Percentiles rank a stretch among this genome's conserved stretches.
Conservation (phyloP, 495 filamentous ascomycete genomes). For the Hamigera avellanea region DNA sequence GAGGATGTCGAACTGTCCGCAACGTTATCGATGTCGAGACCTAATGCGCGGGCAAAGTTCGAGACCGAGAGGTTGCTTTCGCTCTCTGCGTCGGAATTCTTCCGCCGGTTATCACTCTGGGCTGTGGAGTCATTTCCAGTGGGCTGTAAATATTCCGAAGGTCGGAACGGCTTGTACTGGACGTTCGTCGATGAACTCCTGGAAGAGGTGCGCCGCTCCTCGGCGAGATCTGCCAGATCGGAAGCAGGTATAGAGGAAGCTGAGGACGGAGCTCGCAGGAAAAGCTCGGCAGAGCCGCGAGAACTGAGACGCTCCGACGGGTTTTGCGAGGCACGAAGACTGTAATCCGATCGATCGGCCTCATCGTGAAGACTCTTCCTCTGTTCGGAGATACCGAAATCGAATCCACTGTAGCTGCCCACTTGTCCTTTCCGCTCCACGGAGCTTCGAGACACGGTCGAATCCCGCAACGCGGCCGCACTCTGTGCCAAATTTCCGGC, state of each 20-base stretch:
- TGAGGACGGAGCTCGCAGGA: slow-evolving; percentile 13
- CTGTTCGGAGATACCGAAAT: slow-evolving; percentile 5
- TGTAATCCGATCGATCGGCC: slow-evolving; percentile 2
- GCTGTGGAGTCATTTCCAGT: slow-evolving; percentile 4
- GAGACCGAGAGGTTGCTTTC: slow-evolving; percentile 23
- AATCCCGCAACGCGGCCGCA: slow-evolving; percentile 13
- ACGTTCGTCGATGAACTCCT: slow-evolving; percentile 3
- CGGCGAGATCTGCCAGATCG: slow-evolving; percentile 3
- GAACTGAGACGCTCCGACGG: slow-evolving; percentile 10
- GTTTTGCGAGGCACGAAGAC: slow-evolving; percentile 8
- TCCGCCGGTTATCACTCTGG: slow-evolving; percentile 8
- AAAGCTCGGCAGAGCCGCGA: slow-evolving; percentile 13
- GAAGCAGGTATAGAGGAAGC: slow-evolving; percentile 5
- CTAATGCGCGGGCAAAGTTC: slow-evolving; percentile 29
- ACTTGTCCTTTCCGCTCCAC: slow-evolving; percentile 10
- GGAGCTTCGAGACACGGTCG: slow-evolving; percentile 13
- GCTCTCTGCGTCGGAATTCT: slow-evolving; percentile 23
- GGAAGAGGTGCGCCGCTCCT: slow-evolving; percentile 2
- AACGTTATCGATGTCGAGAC: slow-evolving; percentile 29
- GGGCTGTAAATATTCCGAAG: slow-evolving; percentile 9
- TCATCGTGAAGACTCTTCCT: slow-evolving; percentile 2
- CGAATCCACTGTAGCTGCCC: slow-evolving; percentile 15
- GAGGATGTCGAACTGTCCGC: slow-evolving; percentile 58
- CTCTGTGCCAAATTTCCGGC: slow-evolving; percentile 15
- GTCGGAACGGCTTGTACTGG: slow-evolving; percentile 11